A percentile compares a stretch with the other conserved stretches of the same genome.
Evolutionary conservation across 2,329 filamentous ascomycete genomes (phyloP).

Genomic region (Xylariales sp.): DNA sequence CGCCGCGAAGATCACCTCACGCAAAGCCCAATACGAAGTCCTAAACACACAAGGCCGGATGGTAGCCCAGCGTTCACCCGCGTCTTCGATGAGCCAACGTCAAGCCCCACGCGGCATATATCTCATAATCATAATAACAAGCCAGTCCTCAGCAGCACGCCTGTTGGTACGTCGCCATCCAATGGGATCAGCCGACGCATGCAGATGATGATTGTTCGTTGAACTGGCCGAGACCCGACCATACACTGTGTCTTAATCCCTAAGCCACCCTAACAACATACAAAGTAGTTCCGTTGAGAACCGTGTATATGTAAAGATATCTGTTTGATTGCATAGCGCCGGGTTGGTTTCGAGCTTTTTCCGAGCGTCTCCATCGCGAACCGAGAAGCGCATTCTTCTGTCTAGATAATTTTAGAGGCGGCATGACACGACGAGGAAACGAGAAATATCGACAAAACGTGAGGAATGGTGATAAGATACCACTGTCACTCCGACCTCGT

Average conservation of each 20-base stretch:
- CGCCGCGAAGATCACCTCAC: constrained; percentile 69
- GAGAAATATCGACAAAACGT: constrained; percentile 32
- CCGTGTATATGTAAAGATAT: constrained; percentile 51
- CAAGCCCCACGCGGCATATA: constrained; percentile 64
- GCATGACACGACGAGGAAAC: constrained; percentile 35
- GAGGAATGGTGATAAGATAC: constrained; percentile 28
- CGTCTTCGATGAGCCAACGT: constrained; percentile 72
- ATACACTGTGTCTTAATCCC: background rate
- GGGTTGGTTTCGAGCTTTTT: constrained; percentile 47
- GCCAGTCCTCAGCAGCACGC: constrained; percentile 61
- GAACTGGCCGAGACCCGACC: constrained; percentile 38
- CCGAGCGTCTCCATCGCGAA: constrained; percentile 32
- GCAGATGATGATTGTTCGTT: constrained; percentile 74
- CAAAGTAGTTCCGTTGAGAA: constrained; percentile 33
- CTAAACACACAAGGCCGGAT: constrained; percentile 61
- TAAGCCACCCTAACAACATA: constrained; percentile 11
- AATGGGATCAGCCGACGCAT: constrained; percentile 64
- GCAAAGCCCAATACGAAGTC: constrained; percentile 65
- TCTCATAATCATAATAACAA: constrained; percentile 65
- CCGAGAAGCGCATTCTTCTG: constrained; percentile 35
- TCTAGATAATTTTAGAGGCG: constrained; percentile 42
- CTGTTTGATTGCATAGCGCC: constrained; percentile 56
- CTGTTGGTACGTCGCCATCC: constrained; percentile 65
- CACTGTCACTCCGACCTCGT: constrained; percentile 18
- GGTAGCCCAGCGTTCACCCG: constrained; percentile 75